phyloP scores from a whole-genome alignment of 1,139 yeast species.

The Yamadazyma epiphylla region DNA sequence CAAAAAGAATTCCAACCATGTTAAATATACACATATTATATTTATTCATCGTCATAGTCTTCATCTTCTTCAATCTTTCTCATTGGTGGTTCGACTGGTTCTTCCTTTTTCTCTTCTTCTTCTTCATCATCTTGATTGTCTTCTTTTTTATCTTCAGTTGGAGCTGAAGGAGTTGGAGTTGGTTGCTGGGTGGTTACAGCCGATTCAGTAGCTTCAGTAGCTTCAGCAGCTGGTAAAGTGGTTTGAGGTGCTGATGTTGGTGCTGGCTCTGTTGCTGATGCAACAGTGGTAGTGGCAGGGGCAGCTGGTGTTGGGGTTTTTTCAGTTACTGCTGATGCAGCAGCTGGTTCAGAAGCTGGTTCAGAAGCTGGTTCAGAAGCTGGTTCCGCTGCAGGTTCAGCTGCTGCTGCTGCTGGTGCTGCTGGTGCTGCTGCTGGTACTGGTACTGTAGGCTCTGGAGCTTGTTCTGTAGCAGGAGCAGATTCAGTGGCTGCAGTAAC shows the following conservation, averaged over 20 bases:
- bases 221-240: neutral
- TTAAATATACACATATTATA: neutral
- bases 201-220: slow-evolving; percentile 1
- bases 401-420: slow-evolving; percentile 6
- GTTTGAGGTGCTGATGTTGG: slow-evolving; percentile 4
- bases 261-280: slow-evolving; percentile 3
- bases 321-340: slow-evolving; percentile 6
- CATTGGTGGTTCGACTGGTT: slow-evolving; percentile 60
- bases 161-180: slow-evolving; percentile 4
- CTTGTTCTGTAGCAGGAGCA: slow-evolving; percentile 9
- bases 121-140: slow-evolving; percentile 23
- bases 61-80: slow-evolving; percentile 81
- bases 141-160: slow-evolving; percentile 5
- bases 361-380: slow-evolving; percentile 4
- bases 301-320: slow-evolving; percentile 1
- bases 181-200: too few relatives aligned
- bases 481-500: slow-evolving; percentile 2
- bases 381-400: slow-evolving; percentile 5
- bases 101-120: slow-evolving; percentile 19
- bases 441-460: slow-evolving; percentile 7
- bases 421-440: slow-evolving; percentile 4
- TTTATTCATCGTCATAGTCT: slow-evolving; percentile 69
- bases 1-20: neutral
- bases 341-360: slow-evolving; percentile 4
- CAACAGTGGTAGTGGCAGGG: slow-evolving; percentile 1